phyloP scores from a whole-genome alignment of 148 eudicot genomes.

The Linanthus parryae region DNA sequence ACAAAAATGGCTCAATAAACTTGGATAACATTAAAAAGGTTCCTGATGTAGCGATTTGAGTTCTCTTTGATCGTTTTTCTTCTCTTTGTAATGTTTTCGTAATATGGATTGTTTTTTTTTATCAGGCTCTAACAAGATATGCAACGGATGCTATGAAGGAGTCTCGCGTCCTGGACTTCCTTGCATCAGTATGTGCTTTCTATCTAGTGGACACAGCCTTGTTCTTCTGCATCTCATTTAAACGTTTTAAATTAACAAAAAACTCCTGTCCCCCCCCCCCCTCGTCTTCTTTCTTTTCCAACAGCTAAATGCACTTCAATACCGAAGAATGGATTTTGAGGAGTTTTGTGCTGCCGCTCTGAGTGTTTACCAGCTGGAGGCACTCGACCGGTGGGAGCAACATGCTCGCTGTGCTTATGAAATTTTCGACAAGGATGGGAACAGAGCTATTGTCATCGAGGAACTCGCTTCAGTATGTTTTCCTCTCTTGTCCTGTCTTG shows the following conservation, averaged over 20 bases:
- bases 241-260: background rate
- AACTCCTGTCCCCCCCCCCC: too few relatives aligned
- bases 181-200: slow-evolving; percentile 45
- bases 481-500: background rate
- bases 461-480: slow-evolving; percentile 73
- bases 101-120: slow-evolving; percentile 17
- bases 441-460: slow-evolving; percentile 70
- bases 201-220: background rate
- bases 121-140: slow-evolving; percentile 66
- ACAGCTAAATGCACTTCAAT: slow-evolving; percentile 68
- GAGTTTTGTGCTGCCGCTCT: slow-evolving; percentile 74
- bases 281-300: slow-evolving; percentile 7
- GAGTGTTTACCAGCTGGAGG: slow-evolving; percentile 73
- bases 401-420: slow-evolving; percentile 85
- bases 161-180: slow-evolving; percentile 64
- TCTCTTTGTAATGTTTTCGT: background rate
- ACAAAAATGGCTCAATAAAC: slow-evolving; percentile 74
- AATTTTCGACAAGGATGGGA: slow-evolving; percentile 68
- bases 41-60: background rate
- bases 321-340: slow-evolving; percentile 79
- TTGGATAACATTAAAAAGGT: slow-evolving; percentile 90
- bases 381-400: slow-evolving; percentile 83
- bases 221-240: slow-evolving; percentile 1
- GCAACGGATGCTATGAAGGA: slow-evolving; percentile 85
- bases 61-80: background rate